These are phyloP conservation scores for Populus hybrid DNA, from an alignment of 441 rosid species.

Conservation along the genomic window DNA sequence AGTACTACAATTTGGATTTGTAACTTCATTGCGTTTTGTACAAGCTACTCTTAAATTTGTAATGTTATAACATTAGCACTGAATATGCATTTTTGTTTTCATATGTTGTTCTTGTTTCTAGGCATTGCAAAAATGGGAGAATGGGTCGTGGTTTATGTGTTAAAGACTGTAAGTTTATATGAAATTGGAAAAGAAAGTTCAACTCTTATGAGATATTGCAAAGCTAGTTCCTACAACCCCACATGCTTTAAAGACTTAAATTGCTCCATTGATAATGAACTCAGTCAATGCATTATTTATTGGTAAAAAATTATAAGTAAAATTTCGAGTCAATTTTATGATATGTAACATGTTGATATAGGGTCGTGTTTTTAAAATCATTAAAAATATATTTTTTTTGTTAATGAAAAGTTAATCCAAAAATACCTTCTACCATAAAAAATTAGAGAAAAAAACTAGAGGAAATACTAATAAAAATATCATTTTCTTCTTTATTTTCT, in stretches of 20 bases:
- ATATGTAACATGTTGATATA: too few relatives aligned
- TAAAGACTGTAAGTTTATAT: slow-evolving; percentile 21
- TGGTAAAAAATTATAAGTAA: too few relatives aligned
- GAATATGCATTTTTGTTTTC: neutral
- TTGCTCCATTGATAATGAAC: too few relatives aligned
- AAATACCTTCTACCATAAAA: too few relatives aligned
- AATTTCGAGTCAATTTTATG: too few relatives aligned
- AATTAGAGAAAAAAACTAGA: too few relatives aligned
- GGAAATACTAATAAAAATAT: too few relatives aligned
- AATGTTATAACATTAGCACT: neutral
- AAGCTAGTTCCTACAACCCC: slow-evolving; percentile 92
- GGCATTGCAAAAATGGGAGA: slow-evolving; percentile 45
- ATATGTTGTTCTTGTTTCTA: slow-evolving; percentile 11
- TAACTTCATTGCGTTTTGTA: neutral
- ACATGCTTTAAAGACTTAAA: slow-evolving; percentile 14
- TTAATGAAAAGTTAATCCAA: too few relatives aligned
- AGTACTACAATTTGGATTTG: neutral
- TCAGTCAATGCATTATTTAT: too few relatives aligned
- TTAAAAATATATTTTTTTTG: too few relatives aligned
- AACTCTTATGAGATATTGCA: slow-evolving; percentile 28
- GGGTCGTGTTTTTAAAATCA: too few relatives aligned
- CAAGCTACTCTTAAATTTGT: neutral
- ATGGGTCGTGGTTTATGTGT: slow-evolving; percentile 29
- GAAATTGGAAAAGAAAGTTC: slow-evolving; percentile 21
- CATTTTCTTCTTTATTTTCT: too few relatives aligned